phyloP scores from a whole-genome alignment of 2,329 filamentous ascomycete species.

The Ramularia endophylla region DNA sequence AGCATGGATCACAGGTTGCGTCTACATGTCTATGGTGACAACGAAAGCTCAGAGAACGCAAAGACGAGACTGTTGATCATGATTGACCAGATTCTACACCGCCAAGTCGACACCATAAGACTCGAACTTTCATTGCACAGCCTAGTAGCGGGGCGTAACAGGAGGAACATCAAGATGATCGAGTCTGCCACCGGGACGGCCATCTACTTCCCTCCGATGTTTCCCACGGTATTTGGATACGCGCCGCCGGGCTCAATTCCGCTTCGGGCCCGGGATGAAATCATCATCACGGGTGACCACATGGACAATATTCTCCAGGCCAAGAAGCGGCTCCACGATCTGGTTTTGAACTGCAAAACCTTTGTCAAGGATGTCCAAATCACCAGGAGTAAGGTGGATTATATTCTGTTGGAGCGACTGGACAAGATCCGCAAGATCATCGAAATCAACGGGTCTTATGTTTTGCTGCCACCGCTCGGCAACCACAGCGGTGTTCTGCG shows the following conservation, averaged over 20 bases:
- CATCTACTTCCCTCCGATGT: constrained; percentile 95
- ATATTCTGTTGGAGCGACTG: constrained; percentile 79
- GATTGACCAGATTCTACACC: constrained; percentile 83
- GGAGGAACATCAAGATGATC: constrained; percentile 97
- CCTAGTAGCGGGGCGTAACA: constrained; percentile 83
- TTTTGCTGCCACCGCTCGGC: constrained; percentile 83
- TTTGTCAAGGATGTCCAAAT: constrained; percentile 86
- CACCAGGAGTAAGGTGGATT: constrained; percentile 88
- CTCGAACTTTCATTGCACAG: constrained; percentile 86
- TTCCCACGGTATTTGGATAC: constrained; percentile 87
- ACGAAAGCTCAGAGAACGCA: constrained; percentile 91
- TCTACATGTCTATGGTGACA: constrained; percentile 90
- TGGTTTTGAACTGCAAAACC: constrained; percentile 69
- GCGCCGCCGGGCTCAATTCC: constrained; percentile 69
- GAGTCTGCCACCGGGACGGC: constrained; percentile 93
- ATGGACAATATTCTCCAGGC: constrained; percentile 78
- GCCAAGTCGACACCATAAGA: constrained; percentile 70
- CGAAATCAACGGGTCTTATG: constrained; percentile 91
- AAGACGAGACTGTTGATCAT: constrained; percentile 95
- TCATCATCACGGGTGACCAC: constrained; percentile 90
- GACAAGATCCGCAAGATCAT: constrained; percentile 98
- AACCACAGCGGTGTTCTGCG: constrained; percentile 78
- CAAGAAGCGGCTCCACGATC: constrained; percentile 84
- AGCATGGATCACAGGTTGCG: constrained; percentile 83
- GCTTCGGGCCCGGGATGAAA: constrained; percentile 77